phyloP scores from a whole-genome alignment of 2,329 filamentous ascomycete genomes.

The Ceratocystiopsis brevicomis region DNA sequence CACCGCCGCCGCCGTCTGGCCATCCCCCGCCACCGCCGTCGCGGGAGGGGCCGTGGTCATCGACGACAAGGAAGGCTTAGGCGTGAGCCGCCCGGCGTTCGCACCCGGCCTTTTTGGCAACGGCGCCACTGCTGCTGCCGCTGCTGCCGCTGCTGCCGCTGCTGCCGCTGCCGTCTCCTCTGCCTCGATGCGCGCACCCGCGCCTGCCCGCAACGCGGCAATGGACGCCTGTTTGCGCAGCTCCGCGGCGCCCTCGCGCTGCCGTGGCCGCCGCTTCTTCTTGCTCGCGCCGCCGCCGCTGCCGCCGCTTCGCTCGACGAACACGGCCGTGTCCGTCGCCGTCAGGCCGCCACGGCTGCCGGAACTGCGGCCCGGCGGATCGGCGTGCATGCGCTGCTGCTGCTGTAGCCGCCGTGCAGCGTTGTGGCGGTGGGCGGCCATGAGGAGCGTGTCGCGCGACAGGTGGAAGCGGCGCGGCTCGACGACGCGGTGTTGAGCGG shows the following conservation, averaged over 20 bases:
- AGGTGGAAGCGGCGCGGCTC: conserved; percentile 37
- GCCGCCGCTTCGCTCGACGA: conserved; percentile 32
- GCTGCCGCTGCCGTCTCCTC: neutral
- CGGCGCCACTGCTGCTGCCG: neutral
- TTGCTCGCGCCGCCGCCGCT: conserved; percentile 7
- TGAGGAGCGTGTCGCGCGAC: conserved; percentile 16
- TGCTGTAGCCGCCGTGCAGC: conserved; percentile 8
- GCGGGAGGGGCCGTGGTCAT: neutral
- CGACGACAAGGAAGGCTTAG: neutral
- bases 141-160: neutral
- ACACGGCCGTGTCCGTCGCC: conserved; percentile 24
- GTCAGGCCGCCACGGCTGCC: neutral
- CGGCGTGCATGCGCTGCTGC: neutral
- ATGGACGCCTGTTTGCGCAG: no score
- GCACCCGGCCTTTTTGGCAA: conserved; percentile 4
- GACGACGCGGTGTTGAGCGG: neutral
- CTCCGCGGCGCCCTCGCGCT: neutral
- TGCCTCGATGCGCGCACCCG: neutral
- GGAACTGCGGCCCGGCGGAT: neutral
- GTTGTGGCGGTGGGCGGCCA: conserved; percentile 8
- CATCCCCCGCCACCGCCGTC: no score
- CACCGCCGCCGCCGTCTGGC: conserved; percentile 8
- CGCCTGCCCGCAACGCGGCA: no score
- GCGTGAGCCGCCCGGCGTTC: neutral
- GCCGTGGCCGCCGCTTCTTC: neutral